A percentile compares a stretch with the other conserved stretches of the same genome.
These are phyloP conservation scores for Penicillium canariense DNA, from an alignment of 495 filamentous ascomycete species.

Conservation along the genomic window DNA sequence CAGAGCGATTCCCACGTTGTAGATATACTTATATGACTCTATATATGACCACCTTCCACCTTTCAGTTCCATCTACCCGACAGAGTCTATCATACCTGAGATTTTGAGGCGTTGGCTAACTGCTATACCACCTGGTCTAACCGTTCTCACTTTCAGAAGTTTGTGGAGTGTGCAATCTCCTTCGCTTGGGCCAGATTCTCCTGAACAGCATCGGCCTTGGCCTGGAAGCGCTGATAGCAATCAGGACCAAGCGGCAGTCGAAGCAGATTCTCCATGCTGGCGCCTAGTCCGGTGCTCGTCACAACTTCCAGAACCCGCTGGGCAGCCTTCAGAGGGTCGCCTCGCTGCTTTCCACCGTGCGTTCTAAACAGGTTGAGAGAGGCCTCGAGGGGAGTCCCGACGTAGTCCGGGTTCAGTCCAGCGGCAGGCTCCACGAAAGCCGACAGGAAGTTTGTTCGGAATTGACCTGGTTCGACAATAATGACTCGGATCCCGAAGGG, in stretches of 20 bases:
- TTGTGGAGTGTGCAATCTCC: constrained; percentile 20
- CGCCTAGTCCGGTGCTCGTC: constrained; percentile 13
- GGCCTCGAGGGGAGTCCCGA: constrained; percentile 17
- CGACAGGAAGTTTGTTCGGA: constrained; percentile 31
- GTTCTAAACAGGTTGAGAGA: constrained; percentile 13
- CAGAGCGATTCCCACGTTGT: constrained; percentile 5
- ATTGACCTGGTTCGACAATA: constrained; percentile 37
- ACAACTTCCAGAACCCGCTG: constrained; percentile 18
- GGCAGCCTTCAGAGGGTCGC: constrained; percentile 18
- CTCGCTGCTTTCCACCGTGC: constrained; percentile 4
- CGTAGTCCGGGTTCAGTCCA: constrained; percentile 17
- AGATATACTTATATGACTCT: constrained; percentile 8
- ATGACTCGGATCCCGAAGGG: constrained; percentile 34
- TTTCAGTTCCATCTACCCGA: too few relatives aligned
- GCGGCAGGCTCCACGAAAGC: constrained; percentile 14
- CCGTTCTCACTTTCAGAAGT: constrained; percentile 1
- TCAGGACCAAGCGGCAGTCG: constrained; percentile 23
- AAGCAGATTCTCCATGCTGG: constrained; percentile 12
- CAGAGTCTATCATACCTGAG: too few relatives aligned
- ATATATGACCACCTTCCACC: not conserved
- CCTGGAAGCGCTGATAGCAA: constrained; percentile 15
- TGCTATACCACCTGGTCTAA: not conserved
- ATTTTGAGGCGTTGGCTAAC: not conserved
- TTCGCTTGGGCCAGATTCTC: constrained; percentile 11
- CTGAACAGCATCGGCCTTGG: constrained; percentile 12